phyloP scores from a whole-genome alignment of 1,284 basidiomycete species.

The Apiotrichum montevideense region DNA sequence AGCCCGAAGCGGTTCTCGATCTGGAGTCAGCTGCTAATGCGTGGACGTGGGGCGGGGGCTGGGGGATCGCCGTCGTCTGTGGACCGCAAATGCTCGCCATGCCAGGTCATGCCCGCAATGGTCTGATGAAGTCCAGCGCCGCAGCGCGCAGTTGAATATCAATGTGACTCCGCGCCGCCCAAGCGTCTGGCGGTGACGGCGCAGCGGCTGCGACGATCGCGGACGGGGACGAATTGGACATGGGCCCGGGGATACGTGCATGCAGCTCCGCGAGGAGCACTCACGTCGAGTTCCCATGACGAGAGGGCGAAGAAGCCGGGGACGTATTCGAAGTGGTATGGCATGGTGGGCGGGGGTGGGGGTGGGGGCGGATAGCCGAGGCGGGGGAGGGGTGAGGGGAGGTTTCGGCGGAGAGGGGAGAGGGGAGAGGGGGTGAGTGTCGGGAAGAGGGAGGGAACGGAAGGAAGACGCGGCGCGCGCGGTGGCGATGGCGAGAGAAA shows the following conservation, averaged over 20 bases:
- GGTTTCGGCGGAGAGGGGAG: neutral
- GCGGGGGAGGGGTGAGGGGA: neutral
- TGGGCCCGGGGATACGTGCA: too few species aligned
- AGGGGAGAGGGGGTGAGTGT: neutral
- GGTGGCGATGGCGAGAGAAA: too few species aligned
- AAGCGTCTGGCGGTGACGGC: too few species aligned
- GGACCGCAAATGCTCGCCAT: neutral
- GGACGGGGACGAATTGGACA: too few species aligned
- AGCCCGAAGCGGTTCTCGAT: constrained; percentile 28
- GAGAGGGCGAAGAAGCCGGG: constrained; percentile 26
- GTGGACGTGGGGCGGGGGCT: neutral
- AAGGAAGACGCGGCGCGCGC: too few species aligned
- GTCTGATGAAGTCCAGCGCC: too few species aligned
- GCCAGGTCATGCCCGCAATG: too few species aligned
- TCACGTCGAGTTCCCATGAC: constrained; percentile 28
- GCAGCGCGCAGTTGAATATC: too few species aligned
- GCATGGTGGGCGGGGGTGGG: neutral
- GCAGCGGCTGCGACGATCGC: too few species aligned
- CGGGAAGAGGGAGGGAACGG: too few species aligned
- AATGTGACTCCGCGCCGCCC: too few species aligned
- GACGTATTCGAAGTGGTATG: constrained; percentile 22
- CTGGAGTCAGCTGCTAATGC: constrained; percentile 7
- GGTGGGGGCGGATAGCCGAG: neutral
- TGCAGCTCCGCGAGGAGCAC: neutral
- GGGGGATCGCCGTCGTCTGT: neutral